Percentiles rank a stretch among this genome's conserved stretches.
These are phyloP conservation scores for Colletotrichum graminicola DNA, from an alignment of 2,329 filamentous ascomycete species.

Conservation along the genomic window DNA sequence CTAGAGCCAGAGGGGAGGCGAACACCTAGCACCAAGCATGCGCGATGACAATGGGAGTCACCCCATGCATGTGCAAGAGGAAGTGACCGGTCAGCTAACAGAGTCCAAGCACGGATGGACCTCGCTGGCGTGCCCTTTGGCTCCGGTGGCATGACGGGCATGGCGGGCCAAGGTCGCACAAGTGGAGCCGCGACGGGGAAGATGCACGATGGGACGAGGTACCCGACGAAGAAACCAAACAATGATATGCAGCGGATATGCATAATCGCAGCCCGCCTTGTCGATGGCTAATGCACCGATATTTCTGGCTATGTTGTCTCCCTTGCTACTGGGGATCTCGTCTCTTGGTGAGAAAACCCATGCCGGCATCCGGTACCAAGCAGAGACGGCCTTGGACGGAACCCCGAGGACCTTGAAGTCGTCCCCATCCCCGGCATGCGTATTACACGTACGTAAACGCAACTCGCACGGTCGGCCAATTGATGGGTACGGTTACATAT, in stretches of 20 bases:
- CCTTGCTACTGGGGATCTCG: slow-evolving; percentile 15
- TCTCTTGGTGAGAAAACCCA: neutral
- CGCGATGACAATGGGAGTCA: neutral
- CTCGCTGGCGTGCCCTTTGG: neutral
- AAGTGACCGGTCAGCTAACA: neutral
- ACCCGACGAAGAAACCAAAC: neutral
- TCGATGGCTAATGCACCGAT: neutral
- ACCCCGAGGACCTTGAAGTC: slow-evolving; percentile 2
- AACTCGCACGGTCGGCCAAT: neutral
- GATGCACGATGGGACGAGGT: neutral
- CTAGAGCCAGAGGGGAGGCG: neutral
- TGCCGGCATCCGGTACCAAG: neutral
- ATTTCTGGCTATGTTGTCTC: neutral
- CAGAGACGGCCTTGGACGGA: neutral
- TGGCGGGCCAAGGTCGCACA: slow-evolving; percentile 15
- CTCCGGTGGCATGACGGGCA: slow-evolving; percentile 28
- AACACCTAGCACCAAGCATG: neutral
- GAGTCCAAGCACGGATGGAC: neutral
- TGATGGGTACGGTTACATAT: neutral
- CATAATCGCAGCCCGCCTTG: neutral
- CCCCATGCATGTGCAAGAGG: neutral
- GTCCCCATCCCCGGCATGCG: slow-evolving; percentile 8
- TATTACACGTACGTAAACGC: too few relatives aligned
- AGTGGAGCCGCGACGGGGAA: slow-evolving; percentile 13
- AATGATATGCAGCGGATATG: neutral